Percentiles rank a stretch among this genome's conserved stretches.
Evolutionary conservation across 2,329 filamentous ascomycete species (phyloP).

Genomic region (Tolypocladium cylindrosporum): DNA sequence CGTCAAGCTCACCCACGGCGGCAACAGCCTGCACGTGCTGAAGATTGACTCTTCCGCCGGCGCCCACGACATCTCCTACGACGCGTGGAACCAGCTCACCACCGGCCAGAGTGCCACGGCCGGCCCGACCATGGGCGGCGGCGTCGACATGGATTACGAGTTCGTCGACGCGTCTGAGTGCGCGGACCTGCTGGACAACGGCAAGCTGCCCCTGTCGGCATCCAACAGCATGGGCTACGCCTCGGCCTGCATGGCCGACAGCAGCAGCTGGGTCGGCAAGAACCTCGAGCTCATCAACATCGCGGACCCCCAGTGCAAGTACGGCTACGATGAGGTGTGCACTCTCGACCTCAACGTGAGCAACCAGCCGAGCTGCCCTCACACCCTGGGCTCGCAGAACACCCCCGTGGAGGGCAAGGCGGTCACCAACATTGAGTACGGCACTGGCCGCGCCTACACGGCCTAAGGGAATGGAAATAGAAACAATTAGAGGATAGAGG

Average conservation of each 20-base stretch:
- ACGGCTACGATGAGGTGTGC: constrained; percentile 42
- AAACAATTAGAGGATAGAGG: background rate
- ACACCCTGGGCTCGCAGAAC: constrained; percentile 26
- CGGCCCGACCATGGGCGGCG: constrained; percentile 37
- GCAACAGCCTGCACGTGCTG: constrained; percentile 45
- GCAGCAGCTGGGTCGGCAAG: constrained; percentile 38
- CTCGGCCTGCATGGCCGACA: constrained; percentile 31
- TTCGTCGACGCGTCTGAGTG: constrained; percentile 38
- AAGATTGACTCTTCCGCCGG: constrained; percentile 45
- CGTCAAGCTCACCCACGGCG: constrained; percentile 39
- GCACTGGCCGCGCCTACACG: constrained; percentile 28
- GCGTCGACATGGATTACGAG: constrained; percentile 40
- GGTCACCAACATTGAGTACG: constrained; percentile 43
- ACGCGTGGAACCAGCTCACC: constrained; percentile 50
- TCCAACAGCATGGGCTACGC: constrained; percentile 48
- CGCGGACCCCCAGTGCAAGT: constrained; percentile 36
- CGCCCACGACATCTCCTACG: constrained; percentile 50
- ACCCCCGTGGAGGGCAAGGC: constrained; percentile 15
- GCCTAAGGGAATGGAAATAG: constrained; percentile 7
- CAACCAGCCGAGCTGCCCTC: constrained; percentile 43
- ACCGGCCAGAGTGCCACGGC: constrained; percentile 37
- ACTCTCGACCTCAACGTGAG: constrained; percentile 32
- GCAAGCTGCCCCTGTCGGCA: constrained; percentile 43
- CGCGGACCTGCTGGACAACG: constrained; percentile 34
- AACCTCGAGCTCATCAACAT: constrained; percentile 46